These are phyloP conservation scores for Krasilnikovozyma curviuscula DNA, from an alignment of 768 basidiomycete species.

Conservation along the genomic window DNA sequence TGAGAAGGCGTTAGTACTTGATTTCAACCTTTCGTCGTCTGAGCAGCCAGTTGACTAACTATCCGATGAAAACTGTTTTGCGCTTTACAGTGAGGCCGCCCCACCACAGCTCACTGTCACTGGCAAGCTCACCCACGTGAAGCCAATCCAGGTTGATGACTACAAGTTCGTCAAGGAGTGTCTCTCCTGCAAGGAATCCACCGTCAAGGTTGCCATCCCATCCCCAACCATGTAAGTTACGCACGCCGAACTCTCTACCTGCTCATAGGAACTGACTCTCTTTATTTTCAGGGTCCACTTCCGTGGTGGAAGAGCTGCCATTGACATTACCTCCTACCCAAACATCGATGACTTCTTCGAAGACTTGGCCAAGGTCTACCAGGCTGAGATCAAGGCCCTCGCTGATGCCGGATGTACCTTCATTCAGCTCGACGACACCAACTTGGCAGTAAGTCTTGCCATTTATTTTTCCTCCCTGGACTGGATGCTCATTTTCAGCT, in stretches of 20 bases:
- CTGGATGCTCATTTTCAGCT: too few relatives aligned
- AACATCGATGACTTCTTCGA: constrained; percentile 16
- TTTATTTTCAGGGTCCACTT: constrained; percentile 13
- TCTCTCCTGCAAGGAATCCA: constrained; percentile 7
- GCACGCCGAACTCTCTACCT: not conserved
- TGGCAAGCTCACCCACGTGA: constrained; percentile 13
- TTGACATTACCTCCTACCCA: constrained; percentile 13
- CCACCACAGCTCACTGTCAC: constrained; percentile 14
- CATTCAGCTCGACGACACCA: constrained; percentile 17
- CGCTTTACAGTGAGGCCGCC: constrained; percentile 3
- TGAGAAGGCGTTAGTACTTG: constrained; percentile 11
- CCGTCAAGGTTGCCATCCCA: constrained; percentile 21
- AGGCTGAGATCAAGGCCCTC: constrained; percentile 13
- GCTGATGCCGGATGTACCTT: constrained; percentile 14
- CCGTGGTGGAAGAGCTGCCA: constrained; percentile 14
- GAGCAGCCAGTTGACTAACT: too few relatives aligned
- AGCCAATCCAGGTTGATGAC: constrained; percentile 19
- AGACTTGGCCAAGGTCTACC: constrained; percentile 15
- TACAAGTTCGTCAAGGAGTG: constrained; percentile 17
- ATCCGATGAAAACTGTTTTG: too few relatives aligned
- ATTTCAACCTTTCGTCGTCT: not conserved
- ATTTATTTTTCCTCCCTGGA: too few relatives aligned
- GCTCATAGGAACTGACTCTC: not conserved
- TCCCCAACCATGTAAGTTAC: constrained; percentile 16
- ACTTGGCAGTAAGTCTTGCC: too few relatives aligned